Base-by-base conservation (phyloP, 805 yeast species). In the Barnettozyma pratensis region DNA sequence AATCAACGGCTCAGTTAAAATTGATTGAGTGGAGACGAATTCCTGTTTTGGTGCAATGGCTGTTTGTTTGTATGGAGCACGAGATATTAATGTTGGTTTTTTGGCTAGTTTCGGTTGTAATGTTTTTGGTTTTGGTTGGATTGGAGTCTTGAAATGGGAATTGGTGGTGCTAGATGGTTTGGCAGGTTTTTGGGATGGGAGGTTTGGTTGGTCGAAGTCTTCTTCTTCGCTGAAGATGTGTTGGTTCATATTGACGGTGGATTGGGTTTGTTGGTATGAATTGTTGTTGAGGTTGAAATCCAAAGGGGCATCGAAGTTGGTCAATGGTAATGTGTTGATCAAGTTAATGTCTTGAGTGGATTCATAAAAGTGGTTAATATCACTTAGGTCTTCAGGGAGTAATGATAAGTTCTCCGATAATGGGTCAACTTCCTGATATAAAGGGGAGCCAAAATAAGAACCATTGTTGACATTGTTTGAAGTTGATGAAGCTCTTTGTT, bases 371-470 rank as follows among this genome's bases (percentile, higher is more conserved):
- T 53, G 51, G n/a, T 49, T 47, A 32, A 58, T 47, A 39, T 58
- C 60, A 37, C 52, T 49, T 27, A 58, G 39, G 38, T 55, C 58
- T 42, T 55, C 59, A 25, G 58, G 54, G 9, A 52, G 45, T 28
- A 37, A 28, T 9, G 46, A 39, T 6, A 28, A 34, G 5, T 48
- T 14, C 19, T 43, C 42, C 6, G 44, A 52, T 26, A 58, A 37
- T 10, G 59, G 58, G 14, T 57, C 61, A 29, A 52, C 40, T 38
- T 58, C 53, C 19, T 54, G 51, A 7, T 48, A 39, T 31, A 55
- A 42, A 11, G 61, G 59, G 6, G 60, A 56, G 45, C 54, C 60
- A 39, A 51, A 38, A 38, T 47, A 49, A 10, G 41, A 49, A 12
- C 37, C 44, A 44, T 39, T 44, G 32, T 12, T 29, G 37, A 19